phyloP scores from a whole-genome alignment of 2,329 filamentous ascomycete genomes.

The Sordariomycetes sp. region DNA sequence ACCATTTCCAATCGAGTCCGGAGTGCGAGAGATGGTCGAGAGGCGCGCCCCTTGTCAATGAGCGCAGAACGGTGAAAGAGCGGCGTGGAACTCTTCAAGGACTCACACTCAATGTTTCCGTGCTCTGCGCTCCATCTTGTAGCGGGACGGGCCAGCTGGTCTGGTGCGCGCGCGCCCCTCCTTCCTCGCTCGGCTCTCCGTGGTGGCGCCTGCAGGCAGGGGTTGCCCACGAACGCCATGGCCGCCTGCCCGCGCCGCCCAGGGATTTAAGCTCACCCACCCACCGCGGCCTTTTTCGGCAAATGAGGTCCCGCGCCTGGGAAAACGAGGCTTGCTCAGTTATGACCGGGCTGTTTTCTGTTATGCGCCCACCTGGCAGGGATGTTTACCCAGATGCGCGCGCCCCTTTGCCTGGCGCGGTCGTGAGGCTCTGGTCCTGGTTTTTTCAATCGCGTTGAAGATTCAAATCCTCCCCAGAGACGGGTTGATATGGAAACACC shows the following conservation, averaged over 20 bases:
- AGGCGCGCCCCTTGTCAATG: no score
- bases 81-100: no score
- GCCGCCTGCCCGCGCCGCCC: background rate
- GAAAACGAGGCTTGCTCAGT: background rate
- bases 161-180: background rate
- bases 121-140: background rate
- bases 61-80: no score
- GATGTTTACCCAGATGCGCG: background rate
- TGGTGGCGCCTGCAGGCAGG: slow-evolving; percentile 5
- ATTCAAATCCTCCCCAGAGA: no score
- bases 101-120: background rate
- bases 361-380: background rate
- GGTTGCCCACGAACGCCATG: background rate
- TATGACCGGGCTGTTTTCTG: background rate
- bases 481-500: no score
- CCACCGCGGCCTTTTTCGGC: background rate
- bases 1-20: background rate
- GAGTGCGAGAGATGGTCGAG: no score
- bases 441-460: no score
- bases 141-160: background rate
- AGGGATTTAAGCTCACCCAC: background rate
- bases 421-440: no score
- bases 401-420: no score
- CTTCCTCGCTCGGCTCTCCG: slow-evolving; percentile 1
- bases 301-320: background rate